These are phyloP conservation scores for Penicillium longicatenatum DNA, from an alignment of 495 filamentous ascomycete genomes.

Conservation along the genomic window DNA sequence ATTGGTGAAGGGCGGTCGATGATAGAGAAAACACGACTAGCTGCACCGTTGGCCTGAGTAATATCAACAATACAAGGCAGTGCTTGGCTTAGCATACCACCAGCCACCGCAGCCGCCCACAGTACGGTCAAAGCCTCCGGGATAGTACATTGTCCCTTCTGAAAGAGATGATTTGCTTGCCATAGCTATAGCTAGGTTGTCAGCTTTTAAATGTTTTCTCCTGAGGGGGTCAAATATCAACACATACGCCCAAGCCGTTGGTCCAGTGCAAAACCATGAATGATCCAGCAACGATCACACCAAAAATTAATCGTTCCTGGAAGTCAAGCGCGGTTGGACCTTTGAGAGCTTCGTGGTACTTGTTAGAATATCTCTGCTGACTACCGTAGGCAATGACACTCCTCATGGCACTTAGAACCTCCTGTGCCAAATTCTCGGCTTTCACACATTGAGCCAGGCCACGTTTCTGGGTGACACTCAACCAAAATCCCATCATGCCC, in stretches of 20 bases:
- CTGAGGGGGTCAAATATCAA: neutral
- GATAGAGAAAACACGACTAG: constrained; percentile 77
- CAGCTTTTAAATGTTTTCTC: neutral
- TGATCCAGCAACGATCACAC: constrained; percentile 13
- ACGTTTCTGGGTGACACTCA: constrained; percentile 39
- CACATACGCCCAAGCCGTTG: constrained; percentile 17
- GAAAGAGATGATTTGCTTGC: constrained; percentile 1
- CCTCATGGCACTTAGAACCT: constrained; percentile 78
- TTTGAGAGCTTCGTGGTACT: constrained; percentile 68
- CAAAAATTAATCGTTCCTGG: constrained; percentile 16
- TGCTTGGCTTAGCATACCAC: constrained; percentile 16
- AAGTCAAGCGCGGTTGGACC: constrained; percentile 18
- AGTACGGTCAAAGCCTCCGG: constrained; percentile 16
- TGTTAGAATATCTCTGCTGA: constrained; percentile 69
- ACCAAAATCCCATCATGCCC: constrained; percentile 8
- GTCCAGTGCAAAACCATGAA: constrained; percentile 16
- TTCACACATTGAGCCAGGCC: constrained; percentile 69
- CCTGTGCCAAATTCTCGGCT: constrained; percentile 78
- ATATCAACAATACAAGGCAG: constrained; percentile 15
- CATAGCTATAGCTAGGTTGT: neutral
- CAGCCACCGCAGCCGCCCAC: constrained; percentile 15
- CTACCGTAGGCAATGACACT: constrained; percentile 85
- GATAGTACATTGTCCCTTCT: constrained; percentile 15
- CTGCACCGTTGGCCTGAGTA: constrained; percentile 26
- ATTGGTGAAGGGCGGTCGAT: constrained; percentile 78